Conservation (phyloP, 192 early-diverging fungal genomes). For the Dissophora ornata region DNA sequence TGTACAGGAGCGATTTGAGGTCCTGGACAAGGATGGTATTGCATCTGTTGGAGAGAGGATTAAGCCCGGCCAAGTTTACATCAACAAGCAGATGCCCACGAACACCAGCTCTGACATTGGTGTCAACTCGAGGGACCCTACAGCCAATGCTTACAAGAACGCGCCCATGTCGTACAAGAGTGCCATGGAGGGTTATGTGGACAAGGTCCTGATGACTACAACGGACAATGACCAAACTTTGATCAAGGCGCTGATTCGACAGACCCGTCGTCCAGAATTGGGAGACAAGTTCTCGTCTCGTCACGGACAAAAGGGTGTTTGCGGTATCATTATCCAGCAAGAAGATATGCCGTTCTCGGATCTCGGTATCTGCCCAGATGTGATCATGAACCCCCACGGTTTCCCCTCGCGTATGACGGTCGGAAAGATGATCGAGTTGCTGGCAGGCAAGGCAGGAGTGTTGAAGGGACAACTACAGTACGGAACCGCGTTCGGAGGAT, state of each 20-base stretch:
- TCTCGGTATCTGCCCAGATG: constrained; percentile 89
- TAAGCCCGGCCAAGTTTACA: constrained; percentile 73
- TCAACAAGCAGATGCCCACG: constrained; percentile 91
- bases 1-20: constrained; percentile 69
- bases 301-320: constrained; percentile 98
- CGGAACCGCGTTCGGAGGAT: constrained; percentile 95
- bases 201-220: constrained; percentile 92
- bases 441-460: constrained; percentile 96
- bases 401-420: constrained; percentile 99
- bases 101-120: constrained; percentile 73
- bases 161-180: constrained; percentile 90
- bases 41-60: constrained; percentile 85
- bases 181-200: constrained; percentile 89
- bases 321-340: constrained; percentile 95
- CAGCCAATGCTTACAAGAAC: constrained; percentile 68
- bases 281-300: constrained; percentile 99
- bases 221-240: constrained; percentile 93
- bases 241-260: constrained; percentile 89
- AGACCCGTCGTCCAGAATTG: constrained; percentile 94
- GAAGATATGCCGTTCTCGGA: constrained; percentile 99
- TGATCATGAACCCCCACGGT: constrained; percentile 99
- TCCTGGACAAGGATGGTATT: constrained; percentile 91
- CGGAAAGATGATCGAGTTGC: constrained; percentile 98
- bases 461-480: constrained; percentile 93
- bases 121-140: constrained; percentile 59